A percentile compares a stretch with the other conserved stretches of the same genome.
Evolutionary conservation across 2,329 filamentous ascomycete genomes (phyloP).

Genomic region (Trichoderma polysporum): DNA sequence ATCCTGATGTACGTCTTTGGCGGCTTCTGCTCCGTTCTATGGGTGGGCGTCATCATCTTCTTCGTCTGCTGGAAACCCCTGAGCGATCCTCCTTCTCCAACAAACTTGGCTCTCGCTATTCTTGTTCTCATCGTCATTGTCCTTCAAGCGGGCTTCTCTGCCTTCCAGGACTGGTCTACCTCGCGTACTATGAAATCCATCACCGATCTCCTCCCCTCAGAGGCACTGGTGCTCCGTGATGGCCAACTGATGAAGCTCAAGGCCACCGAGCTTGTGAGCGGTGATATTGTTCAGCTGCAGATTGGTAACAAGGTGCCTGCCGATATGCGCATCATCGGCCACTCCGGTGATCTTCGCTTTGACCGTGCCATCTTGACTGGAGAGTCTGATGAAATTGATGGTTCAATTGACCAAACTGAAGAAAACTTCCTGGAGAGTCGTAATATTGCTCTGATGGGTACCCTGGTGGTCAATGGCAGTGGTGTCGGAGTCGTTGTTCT

Average conservation of each 20-base stretch:
- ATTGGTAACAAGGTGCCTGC: slow-evolving; percentile 51
- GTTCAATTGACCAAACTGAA: slow-evolving; percentile 40
- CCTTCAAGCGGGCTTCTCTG: slow-evolving; percentile 46
- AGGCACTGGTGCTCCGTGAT: slow-evolving; percentile 45
- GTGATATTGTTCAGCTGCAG: slow-evolving; percentile 47
- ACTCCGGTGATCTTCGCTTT: slow-evolving; percentile 45
- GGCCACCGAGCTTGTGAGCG: slow-evolving; percentile 44
- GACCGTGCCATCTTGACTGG: slow-evolving; percentile 44
- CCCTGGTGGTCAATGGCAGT: slow-evolving; percentile 42
- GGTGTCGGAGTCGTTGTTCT: slow-evolving; percentile 42
- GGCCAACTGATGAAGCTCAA: slow-evolving; percentile 42
- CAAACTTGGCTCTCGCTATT: slow-evolving; percentile 47
- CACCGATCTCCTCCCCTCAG: slow-evolving; percentile 44
- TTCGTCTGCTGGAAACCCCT: slow-evolving; percentile 50
- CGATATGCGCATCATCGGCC: slow-evolving; percentile 44
- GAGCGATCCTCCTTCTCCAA: slow-evolving; percentile 43
- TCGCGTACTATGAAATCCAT: slow-evolving; percentile 49
- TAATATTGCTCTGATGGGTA: slow-evolving; percentile 46
- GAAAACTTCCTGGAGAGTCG: slow-evolving; percentile 43
- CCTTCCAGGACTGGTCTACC: slow-evolving; percentile 50
- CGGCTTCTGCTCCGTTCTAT: slow-evolving; percentile 48
- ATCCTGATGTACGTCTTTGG: slow-evolving; percentile 46
- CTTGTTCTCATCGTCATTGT: slow-evolving; percentile 48
- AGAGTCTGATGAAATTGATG: slow-evolving; percentile 44
- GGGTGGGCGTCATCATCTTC: slow-evolving; percentile 48